A percentile compares a stretch with the other conserved stretches of the same genome.
Evolutionary conservation across 2,329 filamentous ascomycete species (phyloP).

Genomic region (Arthroderma sp.): DNA sequence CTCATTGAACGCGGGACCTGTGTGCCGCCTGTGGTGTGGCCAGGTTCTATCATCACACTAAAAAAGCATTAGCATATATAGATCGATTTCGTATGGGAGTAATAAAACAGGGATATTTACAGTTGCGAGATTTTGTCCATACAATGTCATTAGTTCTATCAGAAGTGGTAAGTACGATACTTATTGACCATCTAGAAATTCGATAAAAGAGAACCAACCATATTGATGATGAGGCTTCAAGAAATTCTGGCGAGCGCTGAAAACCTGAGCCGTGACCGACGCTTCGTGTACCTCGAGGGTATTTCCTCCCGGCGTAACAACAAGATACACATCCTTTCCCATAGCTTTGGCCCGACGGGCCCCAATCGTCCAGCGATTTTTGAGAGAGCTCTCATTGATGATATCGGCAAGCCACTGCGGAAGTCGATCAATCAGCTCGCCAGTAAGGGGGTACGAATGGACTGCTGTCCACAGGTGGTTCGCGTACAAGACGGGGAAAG

Average conservation of each 20-base stretch:
- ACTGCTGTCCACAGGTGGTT: not conserved
- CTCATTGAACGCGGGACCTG: not conserved
- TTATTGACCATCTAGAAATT: not conserved
- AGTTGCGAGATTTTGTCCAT: not conserved
- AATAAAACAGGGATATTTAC: not conserved
- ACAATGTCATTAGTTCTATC: not conserved
- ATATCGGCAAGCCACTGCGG: not conserved
- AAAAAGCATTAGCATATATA: not conserved
- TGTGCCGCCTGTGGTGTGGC: not conserved
- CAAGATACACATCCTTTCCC: not conserved
- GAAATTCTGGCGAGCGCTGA: not conserved
- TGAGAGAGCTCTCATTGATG: not conserved
- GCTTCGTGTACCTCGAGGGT: not conserved
- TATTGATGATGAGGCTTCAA: not conserved
- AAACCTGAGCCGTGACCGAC: not conserved
- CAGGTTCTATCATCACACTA: not conserved
- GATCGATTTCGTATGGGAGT: too few species aligned
- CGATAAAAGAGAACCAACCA: not conserved
- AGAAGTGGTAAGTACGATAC: not conserved
- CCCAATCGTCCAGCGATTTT: not conserved
- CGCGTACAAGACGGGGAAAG: not conserved
- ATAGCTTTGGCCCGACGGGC: not conserved
- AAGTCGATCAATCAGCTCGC: not conserved
- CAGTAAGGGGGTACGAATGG: not conserved
- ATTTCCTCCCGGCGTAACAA: not conserved